Percentiles rank a stretch among this genome's conserved stretches.
Evolutionary conservation across 2,329 filamentous ascomycete genomes (phyloP).

Genomic region (Geosmithia putterillii): DNA sequence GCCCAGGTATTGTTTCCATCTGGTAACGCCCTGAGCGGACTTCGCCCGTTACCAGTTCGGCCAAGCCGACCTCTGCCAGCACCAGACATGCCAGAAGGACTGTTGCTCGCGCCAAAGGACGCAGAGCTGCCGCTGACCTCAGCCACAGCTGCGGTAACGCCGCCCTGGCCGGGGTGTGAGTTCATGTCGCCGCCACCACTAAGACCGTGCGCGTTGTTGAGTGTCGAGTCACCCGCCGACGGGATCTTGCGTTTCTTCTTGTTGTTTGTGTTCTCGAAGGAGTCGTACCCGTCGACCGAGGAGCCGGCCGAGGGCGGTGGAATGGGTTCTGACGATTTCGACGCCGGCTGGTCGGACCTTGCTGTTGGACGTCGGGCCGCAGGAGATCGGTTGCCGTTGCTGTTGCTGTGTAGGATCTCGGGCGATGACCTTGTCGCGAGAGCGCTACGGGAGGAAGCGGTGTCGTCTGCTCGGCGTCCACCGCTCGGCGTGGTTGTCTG

Average conservation of each 20-base stretch:
- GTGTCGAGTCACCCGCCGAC: constrained; percentile 59
- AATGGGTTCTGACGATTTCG: constrained; percentile 28
- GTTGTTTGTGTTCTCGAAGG: constrained; percentile 96
- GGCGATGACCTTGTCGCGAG: constrained; percentile 32
- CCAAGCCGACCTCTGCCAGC: constrained; percentile 75
- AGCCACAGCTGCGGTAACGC: constrained; percentile 7
- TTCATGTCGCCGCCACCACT: constrained; percentile 25
- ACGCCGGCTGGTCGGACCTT: constrained; percentile 26
- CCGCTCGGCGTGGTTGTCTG: constrained; percentile 20
- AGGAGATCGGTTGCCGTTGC: constrained; percentile 13
- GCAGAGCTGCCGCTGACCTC: constrained; percentile 24
- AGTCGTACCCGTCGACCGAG: constrained; percentile 82
- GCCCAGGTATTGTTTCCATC: constrained; percentile 47
- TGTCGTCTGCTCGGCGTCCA: constrained; percentile 52
- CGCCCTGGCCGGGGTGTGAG: constrained; percentile 3
- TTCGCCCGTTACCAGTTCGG: constrained; percentile 49
- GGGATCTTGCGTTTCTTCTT: constrained; percentile 99
- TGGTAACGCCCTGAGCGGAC: constrained; percentile 45
- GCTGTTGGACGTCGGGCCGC: constrained; percentile 17
- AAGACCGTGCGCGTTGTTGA: constrained; percentile 26
- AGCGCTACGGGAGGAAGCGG: constrained; percentile 17
- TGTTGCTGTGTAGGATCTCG: constrained; percentile 29
- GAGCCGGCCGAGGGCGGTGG: constrained; percentile 57
- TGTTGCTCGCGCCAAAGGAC: constrained; percentile 33
- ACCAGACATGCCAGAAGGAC: constrained; percentile 56